Conservation (phyloP, 2,329 filamentous ascomycete species). For the Gyromitra esculenta region DNA sequence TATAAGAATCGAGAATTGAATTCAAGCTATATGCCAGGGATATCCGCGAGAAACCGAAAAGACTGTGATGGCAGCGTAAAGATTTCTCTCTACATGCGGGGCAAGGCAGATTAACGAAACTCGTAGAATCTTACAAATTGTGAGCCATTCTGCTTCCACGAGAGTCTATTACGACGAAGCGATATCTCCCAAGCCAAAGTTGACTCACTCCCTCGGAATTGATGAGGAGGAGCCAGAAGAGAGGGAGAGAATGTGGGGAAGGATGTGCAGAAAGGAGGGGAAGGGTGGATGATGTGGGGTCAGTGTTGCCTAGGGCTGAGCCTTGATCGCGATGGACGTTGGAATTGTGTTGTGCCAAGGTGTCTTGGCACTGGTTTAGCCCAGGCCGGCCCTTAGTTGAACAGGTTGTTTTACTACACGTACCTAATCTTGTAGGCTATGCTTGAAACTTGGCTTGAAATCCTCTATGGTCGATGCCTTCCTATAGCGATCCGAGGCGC, state of each 20-base stretch:
- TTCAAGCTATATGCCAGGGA: not conserved
- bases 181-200: too few relatives aligned
- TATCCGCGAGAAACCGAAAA: not conserved
- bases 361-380: not conserved
- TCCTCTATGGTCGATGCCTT: too few relatives aligned
- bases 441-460: too few relatives aligned
- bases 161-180: too few relatives aligned
- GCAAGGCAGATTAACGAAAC: not conserved
- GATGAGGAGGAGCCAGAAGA: not conserved
- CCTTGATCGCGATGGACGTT: not conserved
- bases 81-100: too few relatives aligned
- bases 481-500: too few relatives aligned
- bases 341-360: not conserved
- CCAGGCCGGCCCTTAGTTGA: not conserved
- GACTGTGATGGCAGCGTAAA: not conserved
- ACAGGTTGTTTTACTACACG: too few relatives aligned
- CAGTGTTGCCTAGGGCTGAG: not conserved
- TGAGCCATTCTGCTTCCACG: too few relatives aligned
- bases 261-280: too few relatives aligned
- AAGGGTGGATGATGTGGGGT: not conserved
- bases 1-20: not conserved
- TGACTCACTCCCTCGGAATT: not conserved
- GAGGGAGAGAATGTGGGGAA: too few relatives aligned
- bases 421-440: too few relatives aligned
- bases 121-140: too few relatives aligned